Evolutionary conservation across 1,284 basidiomycete species (phyloP).

Genomic region (Gymnopus androsaceus): DNA sequence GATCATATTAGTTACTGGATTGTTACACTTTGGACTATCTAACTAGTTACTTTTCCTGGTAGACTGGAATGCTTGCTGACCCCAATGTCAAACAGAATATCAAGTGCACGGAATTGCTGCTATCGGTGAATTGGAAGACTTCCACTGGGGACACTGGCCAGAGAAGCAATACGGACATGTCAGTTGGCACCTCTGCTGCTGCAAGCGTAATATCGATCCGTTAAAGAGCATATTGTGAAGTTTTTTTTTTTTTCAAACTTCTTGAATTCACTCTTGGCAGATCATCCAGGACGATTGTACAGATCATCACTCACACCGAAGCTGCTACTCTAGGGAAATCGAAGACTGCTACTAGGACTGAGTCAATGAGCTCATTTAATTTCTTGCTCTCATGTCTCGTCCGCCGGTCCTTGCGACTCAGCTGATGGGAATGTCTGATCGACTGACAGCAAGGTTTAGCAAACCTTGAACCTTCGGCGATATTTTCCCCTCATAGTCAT

Average conservation of each 20-base stretch:
- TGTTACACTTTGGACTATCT: conserved; percentile 54
- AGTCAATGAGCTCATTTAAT: no score
- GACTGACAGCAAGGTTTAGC: no score
- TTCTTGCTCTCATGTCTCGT: no score
- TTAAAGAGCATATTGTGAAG: conserved; percentile 63
- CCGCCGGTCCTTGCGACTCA: no score
- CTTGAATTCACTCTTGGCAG: conserved; percentile 5
- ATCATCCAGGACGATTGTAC: conserved; percentile 9
- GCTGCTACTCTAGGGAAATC: no score
- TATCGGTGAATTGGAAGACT: conserved; percentile 52
- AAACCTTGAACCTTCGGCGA: no score
- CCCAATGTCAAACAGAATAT: conserved; percentile 47
- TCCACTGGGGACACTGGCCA: conserved; percentile 78
- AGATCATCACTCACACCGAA: no score
- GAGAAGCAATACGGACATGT: conserved; percentile 81
- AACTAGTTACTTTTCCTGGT: no score
- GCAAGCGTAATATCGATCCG: conserved; percentile 63
- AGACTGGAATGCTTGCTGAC: conserved; percentile 64
- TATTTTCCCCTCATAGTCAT: no score
- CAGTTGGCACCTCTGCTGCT: conserved; percentile 75
- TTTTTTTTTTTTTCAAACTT: background rate
- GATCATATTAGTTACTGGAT: no score
- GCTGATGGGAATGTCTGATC: no score
- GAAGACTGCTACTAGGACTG: no score
- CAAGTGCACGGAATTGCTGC: conserved; percentile 59